Evolutionary conservation across 768 basidiomycete genomes (phyloP), one percentile per base, ranked within the genome.

Genomic region (Lentinus brumalis): DNA sequence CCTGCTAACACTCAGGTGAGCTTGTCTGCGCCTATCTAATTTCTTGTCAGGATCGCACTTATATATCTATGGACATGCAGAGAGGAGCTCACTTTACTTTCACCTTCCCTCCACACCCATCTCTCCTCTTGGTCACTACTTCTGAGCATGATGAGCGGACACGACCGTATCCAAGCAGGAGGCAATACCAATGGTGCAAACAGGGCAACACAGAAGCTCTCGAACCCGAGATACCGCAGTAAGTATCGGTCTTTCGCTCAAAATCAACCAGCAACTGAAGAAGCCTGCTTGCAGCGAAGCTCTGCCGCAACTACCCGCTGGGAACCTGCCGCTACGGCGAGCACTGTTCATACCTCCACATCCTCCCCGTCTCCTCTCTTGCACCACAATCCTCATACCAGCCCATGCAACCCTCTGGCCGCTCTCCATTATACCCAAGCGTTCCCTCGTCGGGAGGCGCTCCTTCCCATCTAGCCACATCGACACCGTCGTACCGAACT

Each of bases 311-410:
- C 54, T 62, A 53, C 50, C 57, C 60, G 11, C 50, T 59, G n/a
- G 64, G 64, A 9, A 56, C 49, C 5, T 65, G 64, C 46, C 64
- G 60, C 46, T 65, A 51, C 60, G 64, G 64, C 32, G 60, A 58
- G 12, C 42, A 60, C 45, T 65, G 64, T 51, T 57, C 57, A n/a
- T 65, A 61, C 39, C 44, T 65, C 12, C 64, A 65, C 50, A 38
- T 58, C 21, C 35, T 56, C 10, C 47, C 57, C 14, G 51, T 45
- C 16, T 29, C 52, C 11, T 45, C 61, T n/a, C 53, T 53, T 30
- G 26, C 41, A 14, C 10, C 56, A 16, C 57, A 58, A 29, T 49
- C 42, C 16, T 7, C 42, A 15, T 53, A 29, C 32, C 49, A 11
- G 11, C 35, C 53, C 14, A 56, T 59, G 26, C 49, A 50, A 31